A percentile compares a stretch with the other conserved stretches of the same genome.
phyloP scores from a whole-genome alignment of 495 filamentous ascomycete species.

The Aspergillus saccharolyticus region DNA sequence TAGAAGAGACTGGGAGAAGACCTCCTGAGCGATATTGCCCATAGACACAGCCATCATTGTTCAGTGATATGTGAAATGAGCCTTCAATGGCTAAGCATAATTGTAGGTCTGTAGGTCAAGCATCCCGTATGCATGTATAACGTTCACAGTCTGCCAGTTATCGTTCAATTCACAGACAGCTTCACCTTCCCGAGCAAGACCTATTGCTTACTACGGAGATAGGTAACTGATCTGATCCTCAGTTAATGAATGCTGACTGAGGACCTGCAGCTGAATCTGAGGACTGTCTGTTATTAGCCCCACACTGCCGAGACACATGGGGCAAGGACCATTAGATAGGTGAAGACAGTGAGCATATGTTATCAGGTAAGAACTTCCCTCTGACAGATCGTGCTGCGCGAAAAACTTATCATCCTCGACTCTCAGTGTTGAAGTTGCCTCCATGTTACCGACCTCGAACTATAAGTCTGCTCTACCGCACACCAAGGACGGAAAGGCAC shows the following conservation, averaged over 20 bases:
- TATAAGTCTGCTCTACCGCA: background rate
- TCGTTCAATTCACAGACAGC: background rate
- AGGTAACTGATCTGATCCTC: background rate
- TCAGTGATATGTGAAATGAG: no score
- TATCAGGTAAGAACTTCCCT: background rate
- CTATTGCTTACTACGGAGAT: background rate
- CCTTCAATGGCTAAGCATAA: no score
- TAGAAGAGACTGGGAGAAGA: no score
- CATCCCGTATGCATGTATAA: background rate
- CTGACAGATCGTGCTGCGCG: slow-evolving; percentile 11
- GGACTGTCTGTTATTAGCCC: slow-evolving; percentile 1
- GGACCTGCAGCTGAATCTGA: slow-evolving; percentile 11
- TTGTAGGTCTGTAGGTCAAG: no score
- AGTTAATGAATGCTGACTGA: slow-evolving; percentile 10
- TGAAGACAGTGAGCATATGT: background rate
- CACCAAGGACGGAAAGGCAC: background rate
- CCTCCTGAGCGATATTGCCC: no score
- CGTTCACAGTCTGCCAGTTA: background rate
- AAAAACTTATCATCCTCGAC: background rate
- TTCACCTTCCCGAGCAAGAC: background rate
- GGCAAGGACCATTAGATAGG: background rate
- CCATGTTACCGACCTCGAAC: background rate
- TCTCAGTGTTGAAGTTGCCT: background rate
- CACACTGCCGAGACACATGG: background rate
- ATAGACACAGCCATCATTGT: no score